These are phyloP conservation scores for Neofusicoccum umdonicola DNA, from an alignment of 2,329 filamentous ascomycete genomes.

Conservation along the genomic window DNA sequence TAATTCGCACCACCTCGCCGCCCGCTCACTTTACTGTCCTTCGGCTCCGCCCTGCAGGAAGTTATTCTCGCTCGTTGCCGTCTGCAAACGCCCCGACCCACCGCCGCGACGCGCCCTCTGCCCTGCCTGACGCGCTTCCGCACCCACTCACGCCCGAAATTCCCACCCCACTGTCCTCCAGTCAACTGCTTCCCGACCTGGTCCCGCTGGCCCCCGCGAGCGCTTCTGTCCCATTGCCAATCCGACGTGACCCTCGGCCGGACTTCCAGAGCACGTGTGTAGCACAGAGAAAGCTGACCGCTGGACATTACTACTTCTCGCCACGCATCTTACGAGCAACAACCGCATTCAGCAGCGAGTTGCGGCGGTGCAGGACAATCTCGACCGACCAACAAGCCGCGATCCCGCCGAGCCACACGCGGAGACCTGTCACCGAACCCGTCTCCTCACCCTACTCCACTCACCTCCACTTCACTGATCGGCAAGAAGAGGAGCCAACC, in stretches of 20 bases:
- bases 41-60: slow-evolving; percentile 8
- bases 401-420: too few relatives aligned
- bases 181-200: background rate
- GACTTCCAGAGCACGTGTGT: background rate
- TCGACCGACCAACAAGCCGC: background rate
- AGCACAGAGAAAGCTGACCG: background rate
- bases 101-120: background rate
- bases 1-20: slow-evolving; percentile 14
- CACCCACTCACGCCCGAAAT: background rate
- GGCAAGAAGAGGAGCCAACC: background rate
- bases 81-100: slow-evolving; percentile 1
- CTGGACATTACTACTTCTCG: background rate
- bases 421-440: too few relatives aligned
- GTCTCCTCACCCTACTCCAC: too few relatives aligned
- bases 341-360: too few relatives aligned
- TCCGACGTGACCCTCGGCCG: background rate
- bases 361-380: background rate
- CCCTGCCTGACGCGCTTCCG: background rate
- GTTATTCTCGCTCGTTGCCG: background rate
- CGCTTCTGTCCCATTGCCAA: background rate
- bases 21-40: background rate
- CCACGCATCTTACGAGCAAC: background rate
- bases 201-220: background rate
- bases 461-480: too few relatives aligned
- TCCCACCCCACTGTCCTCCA: background rate